Percentiles rank a stretch among this genome's conserved stretches.
These are phyloP conservation scores for Porosira glacialis DNA, from an alignment of 352 stramenopile species.

Conservation along the genomic window DNA sequence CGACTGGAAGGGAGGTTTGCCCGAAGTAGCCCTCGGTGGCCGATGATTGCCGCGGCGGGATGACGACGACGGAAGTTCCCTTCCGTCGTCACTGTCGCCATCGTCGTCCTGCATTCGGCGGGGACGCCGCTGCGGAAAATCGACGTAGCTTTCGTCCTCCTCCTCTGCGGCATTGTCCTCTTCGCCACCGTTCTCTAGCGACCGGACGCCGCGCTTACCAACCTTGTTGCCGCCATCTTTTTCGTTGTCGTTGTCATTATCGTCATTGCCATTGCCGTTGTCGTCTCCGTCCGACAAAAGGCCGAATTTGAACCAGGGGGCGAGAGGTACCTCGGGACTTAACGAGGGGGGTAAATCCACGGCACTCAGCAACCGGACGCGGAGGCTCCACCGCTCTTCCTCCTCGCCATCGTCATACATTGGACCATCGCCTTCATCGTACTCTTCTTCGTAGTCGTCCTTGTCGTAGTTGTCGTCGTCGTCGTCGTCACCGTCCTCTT, in stretches of 20 bases:
- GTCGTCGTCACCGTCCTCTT: slow-evolving; percentile 4
- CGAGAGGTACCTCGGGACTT: slow-evolving; percentile 62
- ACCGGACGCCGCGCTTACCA: too few relatives aligned
- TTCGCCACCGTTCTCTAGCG: too few relatives aligned
- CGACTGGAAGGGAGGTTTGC: too few relatives aligned
- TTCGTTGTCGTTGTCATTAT: slow-evolving; percentile 4
- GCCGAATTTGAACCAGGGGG: slow-evolving; percentile 71
- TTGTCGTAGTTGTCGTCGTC: background rate
- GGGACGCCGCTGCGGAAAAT: background rate
- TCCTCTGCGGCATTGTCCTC: too few relatives aligned
- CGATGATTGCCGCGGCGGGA: too few relatives aligned
- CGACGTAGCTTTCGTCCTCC: background rate
- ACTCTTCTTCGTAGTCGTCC: slow-evolving; percentile 2
- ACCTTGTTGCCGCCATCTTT: background rate
- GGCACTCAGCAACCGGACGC: slow-evolving; percentile 59
- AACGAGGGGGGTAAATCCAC: slow-evolving; percentile 68
- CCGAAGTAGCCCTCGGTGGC: too few relatives aligned
- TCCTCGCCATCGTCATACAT: slow-evolving; percentile 26
- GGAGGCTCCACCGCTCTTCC: slow-evolving; percentile 58
- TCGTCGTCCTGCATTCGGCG: too few relatives aligned
- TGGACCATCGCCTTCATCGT: slow-evolving; percentile 6
- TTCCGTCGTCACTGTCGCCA: too few relatives aligned
- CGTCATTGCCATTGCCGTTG: slow-evolving; percentile 1
- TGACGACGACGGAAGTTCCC: too few relatives aligned
- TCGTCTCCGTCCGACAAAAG: slow-evolving; percentile 47